Evolutionary conservation across 179 eudicot species (phyloP), one percentile per base, ranked within the genome.

Genomic region (Drosera spatulata): DNA sequence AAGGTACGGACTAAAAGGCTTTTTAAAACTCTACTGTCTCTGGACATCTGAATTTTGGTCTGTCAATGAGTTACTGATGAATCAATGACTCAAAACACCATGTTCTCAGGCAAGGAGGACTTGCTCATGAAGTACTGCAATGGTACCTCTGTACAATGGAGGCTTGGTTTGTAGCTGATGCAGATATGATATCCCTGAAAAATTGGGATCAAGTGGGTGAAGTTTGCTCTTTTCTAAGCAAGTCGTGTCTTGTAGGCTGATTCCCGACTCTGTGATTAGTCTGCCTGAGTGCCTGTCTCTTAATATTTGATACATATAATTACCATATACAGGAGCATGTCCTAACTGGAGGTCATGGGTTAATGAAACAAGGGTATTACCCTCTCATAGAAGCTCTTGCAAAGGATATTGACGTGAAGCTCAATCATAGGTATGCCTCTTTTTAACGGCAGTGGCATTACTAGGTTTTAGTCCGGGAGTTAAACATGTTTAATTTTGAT

Each of bases 141-240:
- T 93, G 99, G 99, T 93, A 76, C 79, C 62, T 93, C 58, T 93
- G 99, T 73, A 71, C 97, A 79, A 77, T 93, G 94, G 99, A 93
- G 67, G 97, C 98, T 59, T 91, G 98, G 98, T 91, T 91, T 75
- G 95, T 96, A 71, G 98, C 91, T 58, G 98, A 91, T 74, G 91
- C 91, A 41, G 96, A 88, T 74, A 89, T 82, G 95, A 88, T 91
- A 68, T 91, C 98, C 37, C 75, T 93, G 71, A 89, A 84, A 68
- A 87, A 76, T 56, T 93, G 99, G 97, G 99, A 91, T 77, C 94
- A 93, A 94, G 99, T 73, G 63, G 75, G 75, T 79, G 49, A 63
- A 53, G 39, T 7, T 22, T 22, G 13, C 3, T 50, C 53, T 4
- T 10, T 50, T 50, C 13, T 11, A 50, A 50, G 13, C 4, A 5